A percentile compares a stretch with the other conserved stretches of the same genome.
Evolutionary conservation across 768 basidiomycete genomes (phyloP).

Genomic region (Auriculariales sp.): DNA sequence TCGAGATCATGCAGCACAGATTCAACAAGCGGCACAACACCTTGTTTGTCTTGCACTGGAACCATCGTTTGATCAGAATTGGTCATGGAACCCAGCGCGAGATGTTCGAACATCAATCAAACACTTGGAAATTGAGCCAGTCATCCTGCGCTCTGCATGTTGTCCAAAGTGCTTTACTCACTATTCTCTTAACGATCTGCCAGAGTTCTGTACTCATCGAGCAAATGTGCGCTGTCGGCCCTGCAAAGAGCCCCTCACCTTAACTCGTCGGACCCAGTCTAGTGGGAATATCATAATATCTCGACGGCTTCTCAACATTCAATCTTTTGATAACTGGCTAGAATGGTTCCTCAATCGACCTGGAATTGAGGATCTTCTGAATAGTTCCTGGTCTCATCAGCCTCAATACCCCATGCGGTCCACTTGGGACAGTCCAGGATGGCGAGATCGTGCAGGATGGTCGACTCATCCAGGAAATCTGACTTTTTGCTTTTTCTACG

Average conservation of each 20-base stretch:
- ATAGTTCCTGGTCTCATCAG: not conserved
- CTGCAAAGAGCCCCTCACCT: not conserved
- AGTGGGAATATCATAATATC: not conserved
- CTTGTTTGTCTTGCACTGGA: too few relatives aligned
- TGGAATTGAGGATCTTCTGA: not conserved
- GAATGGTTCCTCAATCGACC: not conserved
- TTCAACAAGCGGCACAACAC: too few relatives aligned
- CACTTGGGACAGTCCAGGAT: not conserved
- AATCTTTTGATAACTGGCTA: not conserved
- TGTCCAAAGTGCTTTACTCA: not conserved
- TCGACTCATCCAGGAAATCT: not conserved
- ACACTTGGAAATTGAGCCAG: not conserved
- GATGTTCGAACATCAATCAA: not conserved
- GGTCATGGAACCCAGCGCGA: too few relatives aligned
- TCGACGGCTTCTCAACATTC: not conserved
- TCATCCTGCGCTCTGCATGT: not conserved
- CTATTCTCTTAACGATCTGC: not conserved
- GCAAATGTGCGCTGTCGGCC: not conserved
- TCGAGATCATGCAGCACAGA: too few relatives aligned
- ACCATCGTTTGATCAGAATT: too few relatives aligned
- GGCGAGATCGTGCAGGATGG: not conserved
- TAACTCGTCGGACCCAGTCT: not conserved
- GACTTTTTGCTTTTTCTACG: slow-evolving; percentile 17
- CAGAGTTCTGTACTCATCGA: not conserved
- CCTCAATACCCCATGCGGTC: not conserved